A percentile compares a stretch with the other conserved stretches of the same genome.
Evolutionary conservation across 169 alveolate genomes (phyloP).

Genomic region (Miamiensis avidus): DNA sequence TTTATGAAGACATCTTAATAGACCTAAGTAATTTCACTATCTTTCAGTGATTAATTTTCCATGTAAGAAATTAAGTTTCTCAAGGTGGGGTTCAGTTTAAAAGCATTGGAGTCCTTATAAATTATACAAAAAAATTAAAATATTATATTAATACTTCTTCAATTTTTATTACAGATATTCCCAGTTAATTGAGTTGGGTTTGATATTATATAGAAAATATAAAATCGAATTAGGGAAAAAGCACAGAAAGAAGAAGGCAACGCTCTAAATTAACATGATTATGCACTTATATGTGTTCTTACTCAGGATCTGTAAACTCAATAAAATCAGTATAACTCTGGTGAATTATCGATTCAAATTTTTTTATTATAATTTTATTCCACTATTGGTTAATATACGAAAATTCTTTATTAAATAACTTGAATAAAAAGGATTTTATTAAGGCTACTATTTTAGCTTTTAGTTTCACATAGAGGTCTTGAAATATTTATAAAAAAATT

Average conservation of each 20-base stretch:
- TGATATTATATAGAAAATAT: too few relatives aligned
- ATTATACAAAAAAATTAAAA: neutral
- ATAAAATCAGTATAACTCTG: neutral
- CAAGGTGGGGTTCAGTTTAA: constrained; percentile 12
- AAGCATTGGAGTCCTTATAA: neutral
- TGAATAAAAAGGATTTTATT: neutral
- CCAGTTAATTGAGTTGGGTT: neutral
- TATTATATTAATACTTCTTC: too few relatives aligned
- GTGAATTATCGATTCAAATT: neutral
- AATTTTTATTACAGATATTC: neutral
- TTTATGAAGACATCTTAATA: constrained; percentile 11
- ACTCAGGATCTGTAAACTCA: neutral
- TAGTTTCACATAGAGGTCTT: neutral
- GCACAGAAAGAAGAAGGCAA: neutral
- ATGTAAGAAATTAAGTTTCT: constrained; percentile 13
- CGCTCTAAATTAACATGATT: neutral
- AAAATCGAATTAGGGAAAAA: neutral
- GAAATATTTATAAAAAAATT: too few relatives aligned
- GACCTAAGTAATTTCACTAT: neutral
- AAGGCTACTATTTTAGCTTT: neutral
- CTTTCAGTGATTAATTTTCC: constrained; percentile 1
- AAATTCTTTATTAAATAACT: neutral
- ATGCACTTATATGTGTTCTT: neutral
- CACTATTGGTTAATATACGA: neutral
- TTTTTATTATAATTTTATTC: too few relatives aligned